Evolutionary conservation across 345 rosid genomes (phyloP), one percentile per base, ranked within the genome.

Genomic region (Sonneratia caseolaris): DNA sequence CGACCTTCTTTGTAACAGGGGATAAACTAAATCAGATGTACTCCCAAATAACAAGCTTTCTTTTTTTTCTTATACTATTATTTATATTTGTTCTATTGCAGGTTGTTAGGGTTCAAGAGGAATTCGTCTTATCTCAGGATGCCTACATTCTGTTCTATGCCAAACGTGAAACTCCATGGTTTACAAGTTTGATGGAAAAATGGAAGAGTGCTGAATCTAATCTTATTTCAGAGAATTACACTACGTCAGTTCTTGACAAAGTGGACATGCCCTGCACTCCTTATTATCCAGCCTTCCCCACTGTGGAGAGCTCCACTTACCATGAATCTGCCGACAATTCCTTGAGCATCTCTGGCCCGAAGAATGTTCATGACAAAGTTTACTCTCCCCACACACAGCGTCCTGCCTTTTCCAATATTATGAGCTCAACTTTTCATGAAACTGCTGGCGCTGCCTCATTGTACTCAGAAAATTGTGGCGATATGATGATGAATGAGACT

Each of bases 81-180:
- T 53, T 62, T 49, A 59, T 47, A 13, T 9, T 69, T 75, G 36
- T 64, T 73, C 40, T 62, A 66, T 74, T 73, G 77, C 80, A 95
- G 99, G 96, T 95, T 36, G 71, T 68, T 57, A 79, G 71, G 66
- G 81, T 82, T 70, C 74, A 79, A 51, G 90, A 87, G 72, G 87
- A 85, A 12, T 43, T n/a, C 68, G 97, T 89, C 70, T 76, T 92
- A 49, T 86, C 91, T 74, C 82, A 83, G 70, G 85, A 85, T 67
- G 88, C 99, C 40, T 96, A 96, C 75, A 85, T 92, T 71, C 82
- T 96, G 67, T 89, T 92, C 70, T 96, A 96, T 80, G 90, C 86
- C 21, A 86, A 83, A 80, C 85, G 83, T 74, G 89, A 73, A 27
- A 83, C 82, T 35, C 89, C 90, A 8, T 96, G 94, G 99, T 84